Base-by-base conservation (phyloP, 208 protist genomes). In the Acanthamoeba lenticulata region DNA sequence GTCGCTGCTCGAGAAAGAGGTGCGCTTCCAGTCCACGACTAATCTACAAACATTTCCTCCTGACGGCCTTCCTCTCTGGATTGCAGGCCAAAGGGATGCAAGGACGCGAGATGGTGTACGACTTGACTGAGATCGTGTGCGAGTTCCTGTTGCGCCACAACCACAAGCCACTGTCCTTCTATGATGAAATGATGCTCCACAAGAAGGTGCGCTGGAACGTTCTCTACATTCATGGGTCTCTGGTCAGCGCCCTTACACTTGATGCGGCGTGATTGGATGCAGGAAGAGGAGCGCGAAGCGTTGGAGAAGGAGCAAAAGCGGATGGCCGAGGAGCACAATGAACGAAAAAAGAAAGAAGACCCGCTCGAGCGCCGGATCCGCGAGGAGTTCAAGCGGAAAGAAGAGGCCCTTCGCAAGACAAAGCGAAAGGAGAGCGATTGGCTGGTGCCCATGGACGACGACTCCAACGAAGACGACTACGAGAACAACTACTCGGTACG, bases 101-200 rank as follows among this genome's bases (percentile, higher is more conserved):
- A 27, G 85, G 85, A 42, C 34, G 55, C 0, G 85, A 72, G 45
- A 91, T 91, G 85, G 85, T 69, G 47, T 91, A 69, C 15, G 85
- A 91, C 27, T 7, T 91, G 21, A 91, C 55, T 44, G 85, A 91
- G 15, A 40, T 69, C 5, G 85, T 44, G 29, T 19, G 38, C 19
- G 85, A 91, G 55, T 72, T 52, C 38, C 85, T 91, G 15, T 29
- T 69, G 29, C 45, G 27, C 7, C 85, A 91, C 47, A 91, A 91
- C 52, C 45, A 91, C 57, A 91, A 72, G 57, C 45, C 85, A 6
- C 34, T 91, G 13, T 91, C 85, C 19, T 91, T 91, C 85, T 91
- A 91, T 36, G 85, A 91, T 24, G 85, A 91, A 36, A 91, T 91
- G 85, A 44, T 91, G 34, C 45, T 74, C n/a, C 45, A 72, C 77